These are phyloP conservation scores for Arthrinium phaeospermum DNA, from an alignment of 2,329 filamentous ascomycete species.

Conservation along the genomic window DNA sequence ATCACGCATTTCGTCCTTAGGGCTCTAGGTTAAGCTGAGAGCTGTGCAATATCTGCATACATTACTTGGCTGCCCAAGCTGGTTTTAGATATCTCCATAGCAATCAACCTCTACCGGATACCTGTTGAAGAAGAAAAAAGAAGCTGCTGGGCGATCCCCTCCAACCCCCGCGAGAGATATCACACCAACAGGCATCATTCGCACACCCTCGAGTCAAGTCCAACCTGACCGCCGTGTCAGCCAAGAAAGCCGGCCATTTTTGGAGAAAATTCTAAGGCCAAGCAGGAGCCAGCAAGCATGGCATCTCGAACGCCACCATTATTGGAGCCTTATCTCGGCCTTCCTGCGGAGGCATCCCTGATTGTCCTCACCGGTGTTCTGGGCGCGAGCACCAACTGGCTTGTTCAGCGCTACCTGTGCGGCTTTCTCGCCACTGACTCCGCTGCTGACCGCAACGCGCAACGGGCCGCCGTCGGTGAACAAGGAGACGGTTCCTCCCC, in stretches of 20 bases:
- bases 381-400: constrained; percentile 69
- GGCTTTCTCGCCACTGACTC: constrained; percentile 43
- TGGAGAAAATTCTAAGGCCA: not conserved
- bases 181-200: not conserved
- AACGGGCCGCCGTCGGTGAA: constrained; percentile 19
- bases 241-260: not conserved
- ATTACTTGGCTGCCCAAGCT: not conserved
- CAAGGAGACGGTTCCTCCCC: constrained; percentile 38
- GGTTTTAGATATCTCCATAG: not conserved
- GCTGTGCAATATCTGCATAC: not conserved
- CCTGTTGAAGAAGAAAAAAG: not conserved
- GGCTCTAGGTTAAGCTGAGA: not conserved
- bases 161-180: not conserved
- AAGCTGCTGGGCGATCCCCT: not conserved
- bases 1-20: constrained; percentile 11
- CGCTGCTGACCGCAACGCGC: constrained; percentile 20
- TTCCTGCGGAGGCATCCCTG: constrained; percentile 64
- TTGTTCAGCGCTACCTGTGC: constrained; percentile 62
- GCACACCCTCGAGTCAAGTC: not conserved
- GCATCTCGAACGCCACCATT: constrained; percentile 64
- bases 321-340: constrained; percentile 66
- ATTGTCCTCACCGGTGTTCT: constrained; percentile 72
- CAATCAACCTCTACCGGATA: not conserved
- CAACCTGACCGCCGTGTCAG: constrained; percentile 18
- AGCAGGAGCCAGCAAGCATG: constrained; percentile 37